A percentile compares a stretch with the other conserved stretches of the same genome.
Conservation (phyloP, 176 grass and related monocot genomes). For the Panicum miliaceum region DNA sequence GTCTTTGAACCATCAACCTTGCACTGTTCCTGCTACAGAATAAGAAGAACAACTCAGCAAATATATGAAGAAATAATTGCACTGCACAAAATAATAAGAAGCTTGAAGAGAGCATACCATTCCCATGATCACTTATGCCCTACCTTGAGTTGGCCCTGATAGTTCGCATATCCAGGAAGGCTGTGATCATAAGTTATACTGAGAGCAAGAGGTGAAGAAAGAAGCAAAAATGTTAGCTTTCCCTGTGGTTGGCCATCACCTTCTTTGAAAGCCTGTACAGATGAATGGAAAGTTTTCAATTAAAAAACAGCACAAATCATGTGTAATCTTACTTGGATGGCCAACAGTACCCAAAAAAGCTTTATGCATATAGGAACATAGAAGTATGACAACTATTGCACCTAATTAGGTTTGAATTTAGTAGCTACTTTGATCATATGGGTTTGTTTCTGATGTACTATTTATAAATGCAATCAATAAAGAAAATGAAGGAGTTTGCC, state of each 20-base stretch:
- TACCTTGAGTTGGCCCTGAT: constrained; percentile 9
- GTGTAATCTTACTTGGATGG: constrained; percentile 16
- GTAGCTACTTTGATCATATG: background rate
- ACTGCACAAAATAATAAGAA: background rate
- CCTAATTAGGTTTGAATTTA: background rate
- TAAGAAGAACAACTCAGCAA: constrained; percentile 3
- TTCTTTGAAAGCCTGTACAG: constrained; percentile 32
- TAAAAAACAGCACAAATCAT: background rate
- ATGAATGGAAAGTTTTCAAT: constrained; percentile 13
- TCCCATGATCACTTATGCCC: constrained; percentile 30
- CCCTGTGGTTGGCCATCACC: constrained; percentile 39
- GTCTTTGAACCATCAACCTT: background rate
- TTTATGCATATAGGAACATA: background rate
- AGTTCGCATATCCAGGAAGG: constrained; percentile 1
- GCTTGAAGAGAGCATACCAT: constrained; percentile 18
- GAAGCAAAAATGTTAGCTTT: constrained; percentile 15
- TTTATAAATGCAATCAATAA: background rate
- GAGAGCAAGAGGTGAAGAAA: constrained; percentile 11
- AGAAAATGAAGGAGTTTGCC: background rate
- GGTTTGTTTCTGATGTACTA: background rate
- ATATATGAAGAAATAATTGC: background rate
- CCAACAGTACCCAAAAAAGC: background rate
- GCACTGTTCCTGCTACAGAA: constrained; percentile 18
- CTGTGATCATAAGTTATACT: constrained; percentile 35
- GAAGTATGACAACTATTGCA: background rate